Percentiles rank a stretch among this genome's conserved stretches.
phyloP scores from a whole-genome alignment of 2,329 filamentous ascomycete genomes.

The Cladosporium sp. region DNA sequence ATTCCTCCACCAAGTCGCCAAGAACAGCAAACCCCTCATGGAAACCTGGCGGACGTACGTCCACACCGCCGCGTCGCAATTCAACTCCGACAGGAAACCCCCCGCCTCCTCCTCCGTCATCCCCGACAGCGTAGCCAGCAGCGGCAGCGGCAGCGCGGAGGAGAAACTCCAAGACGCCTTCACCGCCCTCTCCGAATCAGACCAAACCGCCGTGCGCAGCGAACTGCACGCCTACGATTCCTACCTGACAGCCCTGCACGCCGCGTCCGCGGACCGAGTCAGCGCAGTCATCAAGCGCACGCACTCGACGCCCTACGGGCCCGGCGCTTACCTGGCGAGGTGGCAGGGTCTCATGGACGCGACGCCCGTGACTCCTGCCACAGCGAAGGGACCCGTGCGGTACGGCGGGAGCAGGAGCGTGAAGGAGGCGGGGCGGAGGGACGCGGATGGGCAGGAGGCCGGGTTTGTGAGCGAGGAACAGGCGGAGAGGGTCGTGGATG shows the following conservation, averaged over 20 bases:
- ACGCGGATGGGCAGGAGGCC: conserved; percentile 30
- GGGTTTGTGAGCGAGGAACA: conserved; percentile 23
- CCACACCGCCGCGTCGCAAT: conserved; percentile 54
- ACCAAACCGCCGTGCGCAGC: conserved; percentile 44
- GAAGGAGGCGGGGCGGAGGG: conserved; percentile 33
- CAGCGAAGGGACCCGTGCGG: conserved; percentile 49
- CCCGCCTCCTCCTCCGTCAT: conserved; percentile 20
- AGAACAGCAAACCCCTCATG: conserved; percentile 63
- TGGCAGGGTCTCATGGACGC: conserved; percentile 70
- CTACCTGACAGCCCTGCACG: conserved; percentile 56
- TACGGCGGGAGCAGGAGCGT: conserved; percentile 32
- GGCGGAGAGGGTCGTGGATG: conserved; percentile 28
- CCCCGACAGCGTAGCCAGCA: conserved; percentile 33
- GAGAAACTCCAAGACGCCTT: conserved; percentile 40
- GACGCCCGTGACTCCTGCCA: conserved; percentile 63
- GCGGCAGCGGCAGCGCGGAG: conserved; percentile 39
- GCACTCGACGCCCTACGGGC: conserved; percentile 51
- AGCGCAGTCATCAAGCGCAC: conserved; percentile 50
- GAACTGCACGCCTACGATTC: conserved; percentile 57
- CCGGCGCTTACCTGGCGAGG: conserved; percentile 66
- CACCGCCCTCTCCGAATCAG: conserved; percentile 43
- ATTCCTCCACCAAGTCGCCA: conserved; percentile 66
- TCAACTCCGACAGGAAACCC: conserved; percentile 37
- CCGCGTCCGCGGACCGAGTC: conserved; percentile 53
- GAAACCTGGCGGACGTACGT: conserved; percentile 59